phyloP scores from a whole-genome alignment of 2,329 filamentous ascomycete genomes.

The Rutstroemia sp. region DNA sequence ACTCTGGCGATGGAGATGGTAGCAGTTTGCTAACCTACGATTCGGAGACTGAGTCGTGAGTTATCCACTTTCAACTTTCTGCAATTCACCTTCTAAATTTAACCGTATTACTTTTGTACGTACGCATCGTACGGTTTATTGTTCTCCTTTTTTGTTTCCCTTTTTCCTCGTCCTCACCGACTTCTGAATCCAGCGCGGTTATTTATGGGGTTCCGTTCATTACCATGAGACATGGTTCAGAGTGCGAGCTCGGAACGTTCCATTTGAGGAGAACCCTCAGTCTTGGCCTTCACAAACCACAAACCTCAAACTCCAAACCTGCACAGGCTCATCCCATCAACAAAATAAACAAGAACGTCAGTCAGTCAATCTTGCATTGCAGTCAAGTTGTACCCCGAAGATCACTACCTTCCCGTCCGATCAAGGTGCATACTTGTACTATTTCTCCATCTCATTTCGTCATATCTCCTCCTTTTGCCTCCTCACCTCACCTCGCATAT shows the following conservation, averaged over 20 bases:
- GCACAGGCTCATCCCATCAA: neutral
- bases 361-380: slow-evolving; percentile 7
- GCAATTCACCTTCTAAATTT: slow-evolving; percentile 11
- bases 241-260: slow-evolving; percentile 10
- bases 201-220: neutral
- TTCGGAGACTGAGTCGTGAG: slow-evolving; percentile 30
- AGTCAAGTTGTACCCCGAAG: neutral
- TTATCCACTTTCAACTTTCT: slow-evolving; percentile 10
- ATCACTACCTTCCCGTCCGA: neutral
- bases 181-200: neutral
- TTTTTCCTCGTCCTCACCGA: neutral
- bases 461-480: neutral
- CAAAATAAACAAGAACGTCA: neutral
- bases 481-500: neutral
- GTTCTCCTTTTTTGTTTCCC: neutral
- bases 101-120: neutral
- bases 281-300: neutral
- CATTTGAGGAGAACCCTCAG: slow-evolving; percentile 13
- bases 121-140: neutral
- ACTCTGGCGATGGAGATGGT: slow-evolving; percentile 13
- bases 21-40: slow-evolving; percentile 28
- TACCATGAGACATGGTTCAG: neutral
- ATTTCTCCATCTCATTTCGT: neutral
- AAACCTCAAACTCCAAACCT: neutral
- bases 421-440: neutral